Conservation (phyloP, 2,329 filamentous ascomycete species). For the Coniosporium uncinatum region DNA sequence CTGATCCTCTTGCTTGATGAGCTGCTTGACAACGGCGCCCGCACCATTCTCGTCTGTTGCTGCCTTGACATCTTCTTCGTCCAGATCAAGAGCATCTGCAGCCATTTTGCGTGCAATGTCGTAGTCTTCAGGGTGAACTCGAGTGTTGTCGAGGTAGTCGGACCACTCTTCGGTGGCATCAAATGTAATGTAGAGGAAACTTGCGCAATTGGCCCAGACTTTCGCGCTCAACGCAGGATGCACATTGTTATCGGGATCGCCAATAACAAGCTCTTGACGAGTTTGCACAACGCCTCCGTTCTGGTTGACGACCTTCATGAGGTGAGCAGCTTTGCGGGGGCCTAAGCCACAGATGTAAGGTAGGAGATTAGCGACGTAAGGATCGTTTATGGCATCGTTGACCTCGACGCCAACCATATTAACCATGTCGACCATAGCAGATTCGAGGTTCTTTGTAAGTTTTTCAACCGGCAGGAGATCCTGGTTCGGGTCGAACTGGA, state of each 20-base stretch:
- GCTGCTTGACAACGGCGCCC: conserved; percentile 86
- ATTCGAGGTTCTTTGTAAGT: conserved; percentile 80
- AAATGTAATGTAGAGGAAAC: conserved; percentile 88
- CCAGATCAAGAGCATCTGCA: conserved; percentile 90
- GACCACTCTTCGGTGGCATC: conserved; percentile 76
- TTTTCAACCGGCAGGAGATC: conserved; percentile 85
- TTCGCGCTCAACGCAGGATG: conserved; percentile 83
- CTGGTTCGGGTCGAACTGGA: conserved; percentile 87
- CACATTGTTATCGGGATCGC: conserved; percentile 71
- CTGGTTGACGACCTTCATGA: conserved; percentile 85
- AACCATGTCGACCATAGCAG: conserved; percentile 98
- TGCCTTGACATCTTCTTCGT: conserved; percentile 96
- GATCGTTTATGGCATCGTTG: conserved; percentile 80
- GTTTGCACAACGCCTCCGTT: conserved; percentile 77
- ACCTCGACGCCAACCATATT: conserved; percentile 95
- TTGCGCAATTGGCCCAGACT: conserved; percentile 96
- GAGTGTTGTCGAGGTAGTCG: conserved; percentile 93
- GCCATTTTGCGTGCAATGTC: conserved; percentile 98
- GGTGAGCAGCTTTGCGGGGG: conserved; percentile 80
- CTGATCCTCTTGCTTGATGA: conserved; percentile 92
- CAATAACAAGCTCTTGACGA: conserved; percentile 82
- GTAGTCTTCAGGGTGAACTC: conserved; percentile 97
- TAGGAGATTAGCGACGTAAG: conserved; percentile 79
- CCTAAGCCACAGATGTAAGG: conserved; percentile 91
- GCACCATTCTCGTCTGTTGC: conserved; percentile 88